Evolutionary conservation across 345 rosid species (phyloP), one percentile per base, ranked within the genome.

Genomic region (Erucastrum elatum): DNA sequence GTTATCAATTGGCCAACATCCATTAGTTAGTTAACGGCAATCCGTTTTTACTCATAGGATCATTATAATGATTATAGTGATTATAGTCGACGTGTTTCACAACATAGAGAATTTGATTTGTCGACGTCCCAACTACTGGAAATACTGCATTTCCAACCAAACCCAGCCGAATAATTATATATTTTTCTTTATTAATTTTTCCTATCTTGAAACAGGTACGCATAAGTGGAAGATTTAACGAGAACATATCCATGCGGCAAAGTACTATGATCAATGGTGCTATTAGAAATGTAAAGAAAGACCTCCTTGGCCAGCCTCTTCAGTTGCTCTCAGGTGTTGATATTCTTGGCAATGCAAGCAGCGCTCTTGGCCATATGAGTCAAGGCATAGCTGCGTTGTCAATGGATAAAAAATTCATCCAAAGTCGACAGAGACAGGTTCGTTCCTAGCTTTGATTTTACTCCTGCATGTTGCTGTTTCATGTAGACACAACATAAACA

Each of bases 311-410:
- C 72, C 98, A 91, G 84, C 99, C 99, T 61, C 92, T 89, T 83
- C 99, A 91, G 81, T 82, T 96, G 80, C 98, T 96, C 15, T 93
- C 94, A 37, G 96, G 99, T 78, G 90, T 96, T 80, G 99, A 96
- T 82, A 91, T 91, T 86, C 84, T 96, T 87, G 97, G 99, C 66
- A 96, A 93, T 73, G 98, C 99, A 70, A 96, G 99, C 85, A 96
- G 98, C 73, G 99, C 99, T 1, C 98, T 91, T 79, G 99, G 98
- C 49, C 95, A 91, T 85, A 93, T 93, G 99, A 93, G 99, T 87
- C 93, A 93, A 89, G 97, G 99, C 61, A 91, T 90, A 41, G 99
- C 99, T 87, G 97, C 97, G 78, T 82, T 93, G 70, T 96, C 98
- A 72, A 93, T 96, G 99, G 99, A 93, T 80, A 91, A 93, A 80